These are phyloP conservation scores for Apocynum venetum DNA, from an alignment of 257 asterid species.

Conservation along the genomic window DNA sequence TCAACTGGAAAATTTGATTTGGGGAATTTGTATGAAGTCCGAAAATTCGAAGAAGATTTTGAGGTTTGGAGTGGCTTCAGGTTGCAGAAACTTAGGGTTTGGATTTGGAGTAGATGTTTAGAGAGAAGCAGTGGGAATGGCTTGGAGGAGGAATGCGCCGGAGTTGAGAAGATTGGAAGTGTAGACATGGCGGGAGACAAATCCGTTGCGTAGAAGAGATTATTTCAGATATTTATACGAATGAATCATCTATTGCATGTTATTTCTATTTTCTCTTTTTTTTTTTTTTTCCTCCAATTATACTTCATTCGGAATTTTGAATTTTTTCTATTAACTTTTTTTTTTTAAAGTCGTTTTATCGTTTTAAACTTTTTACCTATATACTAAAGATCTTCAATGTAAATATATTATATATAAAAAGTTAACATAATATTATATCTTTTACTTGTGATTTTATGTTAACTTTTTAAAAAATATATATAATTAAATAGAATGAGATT, in stretches of 20 bases:
- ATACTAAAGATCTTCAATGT: no score
- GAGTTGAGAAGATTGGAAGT: slow-evolving; percentile 26
- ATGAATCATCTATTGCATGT: neutral
- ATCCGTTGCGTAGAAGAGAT: neutral
- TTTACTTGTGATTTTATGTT: no score
- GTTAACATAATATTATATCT: no score
- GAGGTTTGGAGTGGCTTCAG: slow-evolving; percentile 20
- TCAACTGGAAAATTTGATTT: slow-evolving; percentile 42
- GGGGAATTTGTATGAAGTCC: slow-evolving; percentile 34
- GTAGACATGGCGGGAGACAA: slow-evolving; percentile 76
- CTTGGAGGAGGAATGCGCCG: slow-evolving; percentile 11
- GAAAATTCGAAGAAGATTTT: slow-evolving; percentile 9
- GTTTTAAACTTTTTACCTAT: no score
- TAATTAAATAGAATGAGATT: no score
- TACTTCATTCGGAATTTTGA: no score
- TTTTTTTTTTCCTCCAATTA: no score
- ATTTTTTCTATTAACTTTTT: no score
- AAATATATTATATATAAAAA: no score
- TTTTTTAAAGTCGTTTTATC: no score
- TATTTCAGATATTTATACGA: slow-evolving; percentile 9
- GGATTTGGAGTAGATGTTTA: slow-evolving; percentile 31
- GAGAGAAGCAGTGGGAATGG: slow-evolving; percentile 29
- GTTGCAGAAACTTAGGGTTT: slow-evolving; percentile 25
- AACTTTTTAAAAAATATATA: no score
- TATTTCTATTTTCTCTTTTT: no score